Evolutionary conservation across 495 filamentous ascomycete genomes (phyloP).

Genomic region (Annulohypoxylon bovei): DNA sequence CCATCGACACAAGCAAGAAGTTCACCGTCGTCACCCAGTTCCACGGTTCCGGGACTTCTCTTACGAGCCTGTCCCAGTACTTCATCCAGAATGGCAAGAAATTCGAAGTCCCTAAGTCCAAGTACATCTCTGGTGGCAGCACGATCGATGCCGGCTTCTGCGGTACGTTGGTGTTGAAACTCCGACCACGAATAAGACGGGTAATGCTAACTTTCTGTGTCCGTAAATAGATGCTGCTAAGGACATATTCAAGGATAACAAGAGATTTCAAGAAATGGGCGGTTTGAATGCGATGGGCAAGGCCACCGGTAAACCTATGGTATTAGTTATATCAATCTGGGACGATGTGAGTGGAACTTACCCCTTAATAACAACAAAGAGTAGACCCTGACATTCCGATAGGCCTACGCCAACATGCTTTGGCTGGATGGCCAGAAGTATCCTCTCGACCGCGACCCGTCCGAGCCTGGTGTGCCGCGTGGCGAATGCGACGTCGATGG

Average conservation of each 20-base stretch:
- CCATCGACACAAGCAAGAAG: conserved; percentile 65
- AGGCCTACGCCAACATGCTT: conserved; percentile 75
- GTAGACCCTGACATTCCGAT: not conserved
- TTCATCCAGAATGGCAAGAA: conserved; percentile 71
- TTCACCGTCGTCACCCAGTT: conserved; percentile 79
- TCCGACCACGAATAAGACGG: not conserved
- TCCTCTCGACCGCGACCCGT: conserved; percentile 61
- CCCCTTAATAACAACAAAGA: not conserved
- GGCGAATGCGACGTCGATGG: conserved; percentile 70
- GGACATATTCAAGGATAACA: conserved; percentile 67
- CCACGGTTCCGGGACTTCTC: conserved; percentile 64
- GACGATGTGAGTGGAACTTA: conserved; percentile 62
- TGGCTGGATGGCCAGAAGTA: conserved; percentile 73
- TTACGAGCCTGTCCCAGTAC: conserved; percentile 59
- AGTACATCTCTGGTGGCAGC: conserved; percentile 64
- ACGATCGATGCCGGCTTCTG: conserved; percentile 44
- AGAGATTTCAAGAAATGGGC: conserved; percentile 67
- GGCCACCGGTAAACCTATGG: conserved; percentile 68
- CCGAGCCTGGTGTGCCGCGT: conserved; percentile 71
- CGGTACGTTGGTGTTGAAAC: conserved; percentile 48
- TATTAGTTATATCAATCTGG: conserved; percentile 79
- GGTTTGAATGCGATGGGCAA: conserved; percentile 69
- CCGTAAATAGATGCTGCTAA: conserved; percentile 58
- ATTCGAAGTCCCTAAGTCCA: conserved; percentile 60
- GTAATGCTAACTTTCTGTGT: not conserved